Conservation (phyloP, 805 yeast species). For the Gaillardinia entomophila region DNA sequence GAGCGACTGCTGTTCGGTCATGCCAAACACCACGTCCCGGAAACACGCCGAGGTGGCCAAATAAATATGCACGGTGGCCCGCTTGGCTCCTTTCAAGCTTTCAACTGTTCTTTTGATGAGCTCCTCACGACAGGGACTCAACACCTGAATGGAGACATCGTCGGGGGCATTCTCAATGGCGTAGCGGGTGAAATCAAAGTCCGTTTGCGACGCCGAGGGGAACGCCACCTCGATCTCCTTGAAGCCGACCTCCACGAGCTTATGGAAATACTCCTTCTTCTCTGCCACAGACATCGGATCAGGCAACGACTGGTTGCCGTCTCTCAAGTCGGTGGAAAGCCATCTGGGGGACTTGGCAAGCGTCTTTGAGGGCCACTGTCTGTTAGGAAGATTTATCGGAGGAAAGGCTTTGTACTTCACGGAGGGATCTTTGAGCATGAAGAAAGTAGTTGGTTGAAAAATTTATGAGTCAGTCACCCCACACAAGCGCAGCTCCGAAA, state of each 20-base stretch:
- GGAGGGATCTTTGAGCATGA: conserved; percentile 71
- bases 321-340: conserved; percentile 76
- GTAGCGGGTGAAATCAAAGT: conserved; percentile 73
- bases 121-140: conserved; percentile 74
- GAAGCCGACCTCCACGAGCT: conserved; percentile 66
- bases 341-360: conserved; percentile 73
- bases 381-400: conserved; percentile 50
- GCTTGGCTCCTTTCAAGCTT: conserved; percentile 65
- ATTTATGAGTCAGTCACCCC: neutral
- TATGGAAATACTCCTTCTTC: conserved; percentile 70
- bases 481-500: neutral
- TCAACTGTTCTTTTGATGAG: conserved; percentile 71
- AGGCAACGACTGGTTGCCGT: conserved; percentile 77
- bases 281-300: conserved; percentile 77
- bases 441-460: no score
- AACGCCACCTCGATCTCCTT: conserved; percentile 78
- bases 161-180: conserved; percentile 77
- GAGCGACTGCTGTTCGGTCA: conserved; percentile 64
- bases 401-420: conserved; percentile 53
- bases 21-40: conserved; percentile 70
- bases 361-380: conserved; percentile 67
- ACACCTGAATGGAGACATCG: conserved; percentile 67
- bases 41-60: conserved; percentile 72
- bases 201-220: conserved; percentile 80
- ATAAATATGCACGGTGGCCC: conserved; percentile 67